Conservation (phyloP, 208 protist species). For the Crithidia brevicula region DNA sequence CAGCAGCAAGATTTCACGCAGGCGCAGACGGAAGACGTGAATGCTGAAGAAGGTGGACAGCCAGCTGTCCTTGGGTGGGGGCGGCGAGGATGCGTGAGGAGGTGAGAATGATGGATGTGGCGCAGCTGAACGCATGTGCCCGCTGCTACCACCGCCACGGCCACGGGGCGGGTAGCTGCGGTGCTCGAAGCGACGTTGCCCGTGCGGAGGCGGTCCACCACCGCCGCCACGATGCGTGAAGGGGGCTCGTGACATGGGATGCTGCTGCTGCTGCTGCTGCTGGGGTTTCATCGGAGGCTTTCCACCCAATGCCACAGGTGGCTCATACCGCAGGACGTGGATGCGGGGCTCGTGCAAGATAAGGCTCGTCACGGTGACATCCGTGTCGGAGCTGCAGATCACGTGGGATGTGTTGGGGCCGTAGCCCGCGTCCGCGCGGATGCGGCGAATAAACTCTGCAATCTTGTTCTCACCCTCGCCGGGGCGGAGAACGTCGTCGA, state of each 20-base stretch:
- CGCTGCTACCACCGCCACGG: not conserved
- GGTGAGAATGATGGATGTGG: not conserved
- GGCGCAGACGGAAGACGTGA: slow-evolving; percentile 70
- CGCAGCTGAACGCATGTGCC: not conserved
- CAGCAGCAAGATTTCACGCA: slow-evolving; percentile 52
- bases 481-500: slow-evolving; percentile 95
- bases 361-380: slow-evolving; percentile 98
- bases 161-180: not conserved
- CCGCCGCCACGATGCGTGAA: slow-evolving; percentile 16
- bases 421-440: slow-evolving; percentile 91
- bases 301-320: slow-evolving; percentile 53
- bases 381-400: slow-evolving; percentile 99
- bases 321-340: slow-evolving; percentile 97
- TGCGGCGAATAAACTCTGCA: slow-evolving; percentile 76
- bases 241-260: not conserved
- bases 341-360: slow-evolving; percentile 98
- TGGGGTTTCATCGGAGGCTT: slow-evolving; percentile 31
- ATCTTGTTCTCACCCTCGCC: slow-evolving; percentile 97
- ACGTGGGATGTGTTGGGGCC: slow-evolving; percentile 97
- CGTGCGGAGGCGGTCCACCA: slow-evolving; percentile 9
- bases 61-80: slow-evolving; percentile 61
- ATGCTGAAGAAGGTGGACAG: slow-evolving; percentile 90
- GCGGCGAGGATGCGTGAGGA: not conserved
- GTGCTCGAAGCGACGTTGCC: slow-evolving; percentile 21
- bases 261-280: slow-evolving; percentile 12